phyloP scores from a whole-genome alignment of 768 basidiomycete species.

The Gymnopilus dilepis region DNA sequence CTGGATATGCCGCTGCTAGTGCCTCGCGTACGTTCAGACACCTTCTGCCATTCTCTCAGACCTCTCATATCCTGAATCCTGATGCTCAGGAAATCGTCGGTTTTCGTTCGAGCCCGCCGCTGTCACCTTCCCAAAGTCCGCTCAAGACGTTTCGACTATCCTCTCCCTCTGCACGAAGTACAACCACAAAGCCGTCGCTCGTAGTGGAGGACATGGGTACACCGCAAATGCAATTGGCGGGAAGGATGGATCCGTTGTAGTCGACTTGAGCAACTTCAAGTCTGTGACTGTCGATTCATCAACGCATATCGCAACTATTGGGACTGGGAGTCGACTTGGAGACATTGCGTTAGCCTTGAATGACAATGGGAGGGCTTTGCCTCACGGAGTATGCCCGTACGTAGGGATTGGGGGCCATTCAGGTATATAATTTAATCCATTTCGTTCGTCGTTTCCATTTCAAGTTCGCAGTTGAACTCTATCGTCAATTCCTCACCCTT shows the following conservation, averaged over 20 bases:
- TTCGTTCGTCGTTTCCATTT: too few relatives aligned
- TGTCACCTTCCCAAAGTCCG: constrained; percentile 33
- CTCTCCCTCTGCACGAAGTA: constrained; percentile 33
- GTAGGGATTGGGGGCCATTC: constrained; percentile 53
- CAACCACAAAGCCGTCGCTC: constrained; percentile 38
- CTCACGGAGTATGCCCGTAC: constrained; percentile 51
- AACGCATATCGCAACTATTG: constrained; percentile 39
- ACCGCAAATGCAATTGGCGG: constrained; percentile 49
- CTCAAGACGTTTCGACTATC: constrained; percentile 33
- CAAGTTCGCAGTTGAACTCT: too few relatives aligned
- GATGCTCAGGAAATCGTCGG: constrained; percentile 32
- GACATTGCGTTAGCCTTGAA: constrained; percentile 43
- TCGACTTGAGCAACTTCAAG: constrained; percentile 46
- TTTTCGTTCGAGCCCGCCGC: constrained; percentile 36
- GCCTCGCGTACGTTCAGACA: constrained; percentile 32
- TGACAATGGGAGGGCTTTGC: constrained; percentile 40
- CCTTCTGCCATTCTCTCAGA: background rate
- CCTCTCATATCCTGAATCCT: background rate
- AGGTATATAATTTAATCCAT: constrained; percentile 27
- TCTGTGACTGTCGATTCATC: constrained; percentile 36
- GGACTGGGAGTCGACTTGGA: constrained; percentile 43
- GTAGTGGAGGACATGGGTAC: constrained; percentile 52
- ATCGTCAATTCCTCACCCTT: too few relatives aligned
- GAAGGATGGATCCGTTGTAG: constrained; percentile 43
- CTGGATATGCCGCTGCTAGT: constrained; percentile 26